These are phyloP conservation scores for Fusarium dimerum DNA, from an alignment of 2,329 filamentous ascomycete species.

Conservation along the genomic window DNA sequence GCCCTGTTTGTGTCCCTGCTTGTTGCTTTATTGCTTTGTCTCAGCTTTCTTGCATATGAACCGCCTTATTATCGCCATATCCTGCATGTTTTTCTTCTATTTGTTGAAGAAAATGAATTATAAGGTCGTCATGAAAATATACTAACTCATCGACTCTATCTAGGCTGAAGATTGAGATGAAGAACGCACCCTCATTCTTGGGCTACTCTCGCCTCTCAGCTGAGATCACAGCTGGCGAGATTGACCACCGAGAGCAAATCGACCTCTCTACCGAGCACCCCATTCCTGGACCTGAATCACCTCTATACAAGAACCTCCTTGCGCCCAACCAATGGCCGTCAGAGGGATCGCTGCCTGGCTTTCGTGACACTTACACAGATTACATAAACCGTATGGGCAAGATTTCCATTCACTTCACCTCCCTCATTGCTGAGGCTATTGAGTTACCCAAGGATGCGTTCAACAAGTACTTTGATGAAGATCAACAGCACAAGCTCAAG, in stretches of 20 bases:
- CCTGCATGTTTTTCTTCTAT: slow-evolving; percentile 17
- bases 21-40: too few relatives aligned
- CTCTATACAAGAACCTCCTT: slow-evolving; percentile 73
- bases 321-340: slow-evolving; percentile 83
- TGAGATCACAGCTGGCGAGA: slow-evolving; percentile 71
- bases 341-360: slow-evolving; percentile 60
- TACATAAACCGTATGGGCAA: slow-evolving; percentile 77
- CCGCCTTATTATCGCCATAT: too few relatives aligned
- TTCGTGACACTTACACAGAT: slow-evolving; percentile 68
- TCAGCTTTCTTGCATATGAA: too few relatives aligned
- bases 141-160: slow-evolving; percentile 27
- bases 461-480: slow-evolving; percentile 73
- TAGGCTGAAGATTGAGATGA: slow-evolving; percentile 70
- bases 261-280: slow-evolving; percentile 81
- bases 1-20: too few relatives aligned
- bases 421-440: slow-evolving; percentile 82
- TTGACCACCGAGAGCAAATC: slow-evolving; percentile 84
- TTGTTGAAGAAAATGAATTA: background rate
- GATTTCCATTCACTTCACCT: slow-evolving; percentile 74
- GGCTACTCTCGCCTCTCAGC: slow-evolving; percentile 67
- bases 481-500: slow-evolving; percentile 84
- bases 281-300: slow-evolving; percentile 60
- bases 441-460: slow-evolving; percentile 70
- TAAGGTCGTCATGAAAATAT: background rate
- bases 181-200: slow-evolving; percentile 70